Percentiles rank a stretch among this genome's conserved stretches.
phyloP scores from a whole-genome alignment of 768 basidiomycete genomes.

The Pleurotus pulmonarius region DNA sequence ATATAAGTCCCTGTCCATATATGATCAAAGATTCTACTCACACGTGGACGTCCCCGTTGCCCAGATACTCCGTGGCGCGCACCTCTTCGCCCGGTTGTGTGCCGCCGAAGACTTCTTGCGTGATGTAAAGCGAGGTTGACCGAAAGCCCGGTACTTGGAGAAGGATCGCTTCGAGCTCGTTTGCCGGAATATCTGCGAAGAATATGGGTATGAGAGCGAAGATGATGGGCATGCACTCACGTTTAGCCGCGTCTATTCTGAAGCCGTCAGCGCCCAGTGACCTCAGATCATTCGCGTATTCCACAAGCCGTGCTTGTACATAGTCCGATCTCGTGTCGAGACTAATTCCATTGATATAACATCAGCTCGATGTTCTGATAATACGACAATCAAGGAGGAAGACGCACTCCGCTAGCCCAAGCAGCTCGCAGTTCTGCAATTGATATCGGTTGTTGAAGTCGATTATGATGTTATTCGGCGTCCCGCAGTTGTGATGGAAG shows the following conservation, averaged over 20 bases:
- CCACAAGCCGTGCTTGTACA: constrained; percentile 49
- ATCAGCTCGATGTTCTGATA: not conserved
- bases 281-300: constrained; percentile 56
- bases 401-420: constrained; percentile 29
- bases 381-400: constrained; percentile 10
- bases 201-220: no score
- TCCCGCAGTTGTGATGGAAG: constrained; percentile 46
- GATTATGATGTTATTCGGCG: constrained; percentile 33
- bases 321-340: constrained; percentile 60
- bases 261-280: constrained; percentile 61
- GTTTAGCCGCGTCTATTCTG: constrained; percentile 63
- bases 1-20: no score
- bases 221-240: constrained; percentile 20
- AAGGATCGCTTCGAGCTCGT: not conserved
- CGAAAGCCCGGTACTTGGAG: not conserved
- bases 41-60: not conserved
- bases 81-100: not conserved
- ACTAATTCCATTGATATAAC: constrained; percentile 24
- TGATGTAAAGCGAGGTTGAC: not conserved
- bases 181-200: not conserved
- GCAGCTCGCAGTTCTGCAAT: constrained; percentile 36
- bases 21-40: not conserved
- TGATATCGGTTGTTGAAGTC: constrained; percentile 38
- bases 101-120: not conserved
- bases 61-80: not conserved